Percentiles rank a stretch among this genome's conserved stretches.
These are phyloP conservation scores for Russula foetens DNA, from an alignment of 768 basidiomycete genomes.

Conservation along the genomic window DNA sequence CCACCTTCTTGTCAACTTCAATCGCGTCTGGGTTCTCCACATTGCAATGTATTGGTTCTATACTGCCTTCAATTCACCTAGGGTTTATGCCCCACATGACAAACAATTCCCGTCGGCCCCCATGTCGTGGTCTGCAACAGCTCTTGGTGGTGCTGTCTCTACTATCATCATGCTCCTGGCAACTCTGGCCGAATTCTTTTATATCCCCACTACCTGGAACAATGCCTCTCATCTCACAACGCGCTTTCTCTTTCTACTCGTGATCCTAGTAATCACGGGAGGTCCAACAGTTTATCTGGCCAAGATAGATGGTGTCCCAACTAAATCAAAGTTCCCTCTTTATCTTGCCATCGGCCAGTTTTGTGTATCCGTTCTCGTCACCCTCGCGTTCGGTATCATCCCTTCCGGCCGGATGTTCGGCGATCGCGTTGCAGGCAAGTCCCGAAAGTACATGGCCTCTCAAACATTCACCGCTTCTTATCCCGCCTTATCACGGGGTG, in stretches of 20 bases:
- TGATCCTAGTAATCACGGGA: slow-evolving; percentile 86
- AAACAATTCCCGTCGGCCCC: slow-evolving; percentile 64
- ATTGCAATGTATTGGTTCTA: slow-evolving; percentile 93
- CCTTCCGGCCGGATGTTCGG: slow-evolving; percentile 99
- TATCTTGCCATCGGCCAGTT: slow-evolving; percentile 94
- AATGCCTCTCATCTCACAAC: slow-evolving; percentile 96
- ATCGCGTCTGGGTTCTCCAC: slow-evolving; percentile 97
- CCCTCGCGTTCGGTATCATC: slow-evolving; percentile 76
- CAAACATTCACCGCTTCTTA: slow-evolving; percentile 99
- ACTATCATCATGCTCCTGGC: slow-evolving; percentile 91
- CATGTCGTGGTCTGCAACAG: slow-evolving; percentile 94
- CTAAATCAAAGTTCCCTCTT: slow-evolving; percentile 62
- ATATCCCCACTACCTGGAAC: slow-evolving; percentile 98
- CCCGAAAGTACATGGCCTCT: slow-evolving; percentile 96
- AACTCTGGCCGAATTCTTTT: slow-evolving; percentile 90
- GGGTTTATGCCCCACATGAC: slow-evolving; percentile 71
- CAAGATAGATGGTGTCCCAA: slow-evolving; percentile 60
- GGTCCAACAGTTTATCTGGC: slow-evolving; percentile 95
- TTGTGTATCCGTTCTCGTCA: slow-evolving; percentile 78
- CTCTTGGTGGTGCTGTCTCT: slow-evolving; percentile 92
- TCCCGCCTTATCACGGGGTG: slow-evolving; percentile 59
- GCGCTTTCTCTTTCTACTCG: slow-evolving; percentile 82
- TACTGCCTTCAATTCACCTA: slow-evolving; percentile 95
- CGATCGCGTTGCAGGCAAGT: slow-evolving; percentile 93
- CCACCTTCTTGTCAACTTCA: slow-evolving; percentile 97